Percentiles rank a stretch among this genome's conserved stretches.
Conservation (phyloP, 345 rosid genomes). For the Populus euphratica region DNA sequence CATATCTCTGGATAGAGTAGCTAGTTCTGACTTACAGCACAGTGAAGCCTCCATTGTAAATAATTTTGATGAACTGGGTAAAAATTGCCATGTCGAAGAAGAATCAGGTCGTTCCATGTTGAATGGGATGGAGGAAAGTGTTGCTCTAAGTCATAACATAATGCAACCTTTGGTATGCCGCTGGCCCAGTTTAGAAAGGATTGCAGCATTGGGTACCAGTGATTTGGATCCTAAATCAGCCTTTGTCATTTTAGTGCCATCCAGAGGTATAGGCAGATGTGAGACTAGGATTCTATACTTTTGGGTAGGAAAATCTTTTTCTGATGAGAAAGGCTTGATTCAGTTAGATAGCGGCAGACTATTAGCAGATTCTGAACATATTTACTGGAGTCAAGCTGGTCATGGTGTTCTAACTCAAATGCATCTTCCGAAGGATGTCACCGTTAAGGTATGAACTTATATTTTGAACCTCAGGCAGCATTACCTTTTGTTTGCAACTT, state of each 20-base stretch:
- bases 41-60: conserved; percentile 30
- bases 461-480: neutral
- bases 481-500: neutral
- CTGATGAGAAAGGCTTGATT: conserved; percentile 36
- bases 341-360: conserved; percentile 40
- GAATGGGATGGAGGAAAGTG: conserved; percentile 22
- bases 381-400: conserved; percentile 62
- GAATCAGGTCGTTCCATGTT: conserved; percentile 16
- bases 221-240: conserved; percentile 63
- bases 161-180: conserved; percentile 44
- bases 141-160: conserved; percentile 20
- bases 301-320: conserved; percentile 78
- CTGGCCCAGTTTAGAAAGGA: conserved; percentile 76
- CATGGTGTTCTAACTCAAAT: conserved; percentile 47
- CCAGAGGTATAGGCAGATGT: conserved; percentile 37
- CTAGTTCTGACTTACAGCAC: conserved; percentile 25
- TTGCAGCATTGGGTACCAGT: conserved; percentile 36
- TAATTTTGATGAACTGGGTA: conserved; percentile 27
- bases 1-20: conserved; percentile 35
- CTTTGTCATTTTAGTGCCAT: conserved; percentile 46
- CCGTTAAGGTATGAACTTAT: conserved; percentile 50
- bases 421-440: conserved; percentile 62
- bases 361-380: conserved; percentile 34
- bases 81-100: conserved; percentile 22
- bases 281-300: conserved; percentile 54